Evolutionary conservation across 495 filamentous ascomycete genomes (phyloP), one percentile per base, ranked within the genome.

Genomic region (Amphirosellinia nigrospora): DNA sequence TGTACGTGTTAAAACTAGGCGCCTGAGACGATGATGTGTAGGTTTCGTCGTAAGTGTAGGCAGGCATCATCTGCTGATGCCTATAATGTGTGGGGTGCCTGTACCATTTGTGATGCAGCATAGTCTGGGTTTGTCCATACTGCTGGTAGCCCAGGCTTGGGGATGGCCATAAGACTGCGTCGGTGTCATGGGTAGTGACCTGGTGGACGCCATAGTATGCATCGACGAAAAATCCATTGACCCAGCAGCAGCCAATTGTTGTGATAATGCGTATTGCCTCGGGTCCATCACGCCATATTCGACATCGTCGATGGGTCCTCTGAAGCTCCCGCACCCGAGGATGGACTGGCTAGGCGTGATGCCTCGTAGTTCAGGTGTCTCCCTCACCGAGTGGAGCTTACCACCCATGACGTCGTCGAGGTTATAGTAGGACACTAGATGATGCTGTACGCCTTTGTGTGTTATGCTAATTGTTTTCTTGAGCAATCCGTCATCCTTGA

Each of bases 391-490:
- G 28, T 1, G 84, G n/a, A 96, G 81, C 26, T 72, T 79, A 16
- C 85, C 82, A 68, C 83, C 85, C 71, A 90, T 84, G 50, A 94
- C 90, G 74, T 96, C 93, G 3, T 90, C 87, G 30, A 94, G 83
- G 45, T 82, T 92, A 82, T 97, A 98, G 77, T 97, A 98, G 0
- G 91, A 95, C 48, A 97, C 93, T 60, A 98, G 80, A 72, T 96
- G 93, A 76, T 95, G 94, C 4, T 86, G 87, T 6, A 92, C 81
- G 9, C 89, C 89, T 21, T 88, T 80, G 55, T 92, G 86, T 3
- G 85, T 89, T 32, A 97, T 87, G 66, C 89, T 93, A 76, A 97
- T 92, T 0, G 94, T 97, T 85, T 97, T 97, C 83, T 98, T 98
- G 34, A 97, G 88, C 66, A 97, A 79, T 0, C 94, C 94, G 2